Percentiles rank a stretch among this genome's conserved stretches.
phyloP scores from a whole-genome alignment of 2,329 filamentous ascomycete genomes.

The Cladosporium halotolerans region DNA sequence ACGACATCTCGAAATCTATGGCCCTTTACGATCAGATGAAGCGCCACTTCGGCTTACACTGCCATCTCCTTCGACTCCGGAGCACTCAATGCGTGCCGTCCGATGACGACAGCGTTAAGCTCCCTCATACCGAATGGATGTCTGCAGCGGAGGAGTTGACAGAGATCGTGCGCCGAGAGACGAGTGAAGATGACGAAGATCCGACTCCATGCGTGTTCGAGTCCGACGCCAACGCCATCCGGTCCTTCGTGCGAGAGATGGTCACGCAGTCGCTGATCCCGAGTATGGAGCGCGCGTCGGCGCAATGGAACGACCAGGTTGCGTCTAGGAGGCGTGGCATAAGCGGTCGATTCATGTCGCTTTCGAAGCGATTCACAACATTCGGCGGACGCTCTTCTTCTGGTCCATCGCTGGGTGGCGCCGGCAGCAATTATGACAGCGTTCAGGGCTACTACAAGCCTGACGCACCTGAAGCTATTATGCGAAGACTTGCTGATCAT shows the following conservation, averaged over 20 bases:
- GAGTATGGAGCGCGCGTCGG: conserved; percentile 88
- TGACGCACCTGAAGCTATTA: conserved; percentile 78
- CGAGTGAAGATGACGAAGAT: conserved; percentile 64
- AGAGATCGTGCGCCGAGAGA: conserved; percentile 49
- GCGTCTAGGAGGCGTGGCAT: conserved; percentile 83
- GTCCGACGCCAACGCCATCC: conserved; percentile 81
- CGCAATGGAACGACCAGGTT: conserved; percentile 95
- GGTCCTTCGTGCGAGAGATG: conserved; percentile 86
- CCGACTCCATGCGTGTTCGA: conserved; percentile 79
- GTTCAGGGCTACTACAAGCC: conserved; percentile 74
- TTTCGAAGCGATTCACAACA: conserved; percentile 82
- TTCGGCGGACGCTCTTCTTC: conserved; percentile 64
- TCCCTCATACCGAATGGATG: conserved; percentile 83
- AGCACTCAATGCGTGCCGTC: conserved; percentile 80
- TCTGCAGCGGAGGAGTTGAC: conserved; percentile 76
- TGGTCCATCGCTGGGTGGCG: conserved; percentile 38
- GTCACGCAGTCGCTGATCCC: conserved; percentile 91
- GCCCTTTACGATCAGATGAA: conserved; percentile 98
- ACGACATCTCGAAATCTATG: conserved; percentile 86
- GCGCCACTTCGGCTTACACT: conserved; percentile 92
- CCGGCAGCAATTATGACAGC: conserved; percentile 68
- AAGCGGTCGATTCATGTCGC: conserved; percentile 85
- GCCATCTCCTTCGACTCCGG: conserved; percentile 79
- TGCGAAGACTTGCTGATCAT: conserved; percentile 91
- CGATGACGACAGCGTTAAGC: conserved; percentile 80